Conservation (phyloP, 2,329 filamentous ascomycete species). For the Conoideocrella luteorostrata region DNA sequence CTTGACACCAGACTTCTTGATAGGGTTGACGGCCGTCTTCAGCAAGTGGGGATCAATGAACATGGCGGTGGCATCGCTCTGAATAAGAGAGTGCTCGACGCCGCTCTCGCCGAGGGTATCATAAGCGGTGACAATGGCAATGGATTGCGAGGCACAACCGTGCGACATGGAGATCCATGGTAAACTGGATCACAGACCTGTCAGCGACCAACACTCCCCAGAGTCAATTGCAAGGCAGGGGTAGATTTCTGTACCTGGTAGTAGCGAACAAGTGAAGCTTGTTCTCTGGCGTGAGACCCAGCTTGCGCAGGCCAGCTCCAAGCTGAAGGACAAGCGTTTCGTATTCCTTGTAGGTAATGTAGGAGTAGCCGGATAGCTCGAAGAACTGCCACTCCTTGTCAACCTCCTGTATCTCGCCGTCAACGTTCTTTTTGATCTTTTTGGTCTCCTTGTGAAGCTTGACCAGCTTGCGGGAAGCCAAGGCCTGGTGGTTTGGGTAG, state of each 20-base stretch:
- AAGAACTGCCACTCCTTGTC: conserved; percentile 91
- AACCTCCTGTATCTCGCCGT: conserved; percentile 71
- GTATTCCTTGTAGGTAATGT: conserved; percentile 74
- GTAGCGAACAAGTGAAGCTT: conserved; percentile 76
- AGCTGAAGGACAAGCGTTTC: conserved; percentile 62
- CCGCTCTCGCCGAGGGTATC: conserved; percentile 84
- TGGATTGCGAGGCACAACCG: conserved; percentile 70
- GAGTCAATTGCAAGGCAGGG: not conserved
- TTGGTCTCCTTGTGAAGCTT: conserved; percentile 77
- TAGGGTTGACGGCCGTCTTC: conserved; percentile 49
- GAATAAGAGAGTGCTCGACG: conserved; percentile 76
- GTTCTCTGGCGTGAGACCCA: conserved; percentile 63
- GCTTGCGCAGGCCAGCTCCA: conserved; percentile 65
- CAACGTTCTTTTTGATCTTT: conserved; percentile 82
- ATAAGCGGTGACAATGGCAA: conserved; percentile 90
- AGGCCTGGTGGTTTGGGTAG: conserved; percentile 56
- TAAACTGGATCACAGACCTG: conserved; percentile 40
- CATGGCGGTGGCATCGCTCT: conserved; percentile 76
- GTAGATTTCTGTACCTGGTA: conserved; percentile 55
- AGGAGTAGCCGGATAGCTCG: conserved; percentile 72
- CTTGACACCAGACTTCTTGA: conserved; percentile 51
- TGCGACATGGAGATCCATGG: conserved; percentile 84
- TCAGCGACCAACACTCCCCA: no score
- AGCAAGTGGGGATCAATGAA: conserved; percentile 79
- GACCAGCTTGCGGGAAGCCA: conserved; percentile 68